These are phyloP conservation scores for Oropetium thomaeum DNA, from an alignment of 176 grass and related monocot species.

Conservation along the genomic window DNA sequence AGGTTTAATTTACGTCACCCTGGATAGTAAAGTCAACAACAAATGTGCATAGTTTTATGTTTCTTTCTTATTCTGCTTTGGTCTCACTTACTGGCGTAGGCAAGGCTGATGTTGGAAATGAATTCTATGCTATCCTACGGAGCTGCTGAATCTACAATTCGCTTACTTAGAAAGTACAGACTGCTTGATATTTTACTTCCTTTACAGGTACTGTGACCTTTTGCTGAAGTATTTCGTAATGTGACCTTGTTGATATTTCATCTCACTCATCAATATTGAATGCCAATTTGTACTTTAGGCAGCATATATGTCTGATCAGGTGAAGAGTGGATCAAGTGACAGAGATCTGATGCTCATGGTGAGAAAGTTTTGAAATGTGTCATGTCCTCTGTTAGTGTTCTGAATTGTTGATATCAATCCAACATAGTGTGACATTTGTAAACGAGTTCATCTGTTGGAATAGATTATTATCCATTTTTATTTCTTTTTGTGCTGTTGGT, in stretches of 20 bases:
- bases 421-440: neutral
- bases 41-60: neutral
- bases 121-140: constrained; percentile 84
- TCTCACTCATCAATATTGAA: constrained; percentile 13
- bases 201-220: constrained; percentile 61
- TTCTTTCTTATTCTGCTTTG: constrained; percentile 16
- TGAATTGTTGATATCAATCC: neutral
- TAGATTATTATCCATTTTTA: neutral
- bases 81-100: constrained; percentile 31
- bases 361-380: constrained; percentile 31
- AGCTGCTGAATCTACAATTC: constrained; percentile 59
- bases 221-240: constrained; percentile 12
- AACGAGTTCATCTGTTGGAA: neutral
- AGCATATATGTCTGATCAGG: constrained; percentile 75
- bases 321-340: constrained; percentile 40
- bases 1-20: constrained; percentile 37
- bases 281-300: constrained; percentile 55
- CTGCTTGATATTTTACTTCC: constrained; percentile 84
- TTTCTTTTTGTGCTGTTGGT: neutral
- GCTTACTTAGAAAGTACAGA: constrained; percentile 67
- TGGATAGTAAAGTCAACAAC: constrained; percentile 17
- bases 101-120: constrained; percentile 77
- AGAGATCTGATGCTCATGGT: constrained; percentile 79
- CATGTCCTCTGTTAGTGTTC: neutral
- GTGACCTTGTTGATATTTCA: neutral